Base-by-base conservation (phyloP, 2,329 filamentous ascomycete genomes). In the Ceratocystis albifundus region DNA sequence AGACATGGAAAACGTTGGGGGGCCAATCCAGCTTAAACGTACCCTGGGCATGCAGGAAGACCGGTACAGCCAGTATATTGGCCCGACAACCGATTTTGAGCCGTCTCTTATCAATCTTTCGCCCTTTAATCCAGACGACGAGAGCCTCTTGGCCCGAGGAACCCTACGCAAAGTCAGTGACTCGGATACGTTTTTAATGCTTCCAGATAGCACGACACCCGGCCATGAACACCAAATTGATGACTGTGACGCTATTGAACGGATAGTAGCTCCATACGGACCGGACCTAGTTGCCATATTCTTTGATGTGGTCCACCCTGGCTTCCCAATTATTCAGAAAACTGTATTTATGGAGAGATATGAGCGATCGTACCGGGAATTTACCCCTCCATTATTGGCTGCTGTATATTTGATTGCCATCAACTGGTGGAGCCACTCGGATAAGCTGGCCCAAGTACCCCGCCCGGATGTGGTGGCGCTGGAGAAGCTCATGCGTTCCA, bases 391-490 rank as follows among this genome's bases (percentile, higher is more conserved):
- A 10, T 78, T 94, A 30, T 79, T 95, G 17, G 89, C 88, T 41
- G 88, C 88, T 65, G 86, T 95, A 71, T 94, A 96, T 72, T 84
- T 96, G 28, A 78, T 96, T 28, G 89, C 91, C 7, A 82, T 95
- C 72, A 91, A 93, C 74, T 96, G 91, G 86, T 94, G 91, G 86
- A 85, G 90, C 64, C 82, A 89, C 69, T 87, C 86, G 69, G 82
- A 85, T 20, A 83, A 85, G 25, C 80, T 93, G 28, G 82, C 84
- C 48, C 77, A 79, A 22, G 78, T 83, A 28, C 83, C 84, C 25
- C 84, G 84, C 68, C 90, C 90, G 0, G 85, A 96, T 74, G 80
- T 89, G n/a, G 78, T 79, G 48, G 84, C 86, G 67, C 77, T 95
- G 25, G 90, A 95, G 75, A 81, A 83, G 68, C 80, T 94, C 55